phyloP scores from a whole-genome alignment of 345 rosid genomes.

The Luvunga scandens region DNA sequence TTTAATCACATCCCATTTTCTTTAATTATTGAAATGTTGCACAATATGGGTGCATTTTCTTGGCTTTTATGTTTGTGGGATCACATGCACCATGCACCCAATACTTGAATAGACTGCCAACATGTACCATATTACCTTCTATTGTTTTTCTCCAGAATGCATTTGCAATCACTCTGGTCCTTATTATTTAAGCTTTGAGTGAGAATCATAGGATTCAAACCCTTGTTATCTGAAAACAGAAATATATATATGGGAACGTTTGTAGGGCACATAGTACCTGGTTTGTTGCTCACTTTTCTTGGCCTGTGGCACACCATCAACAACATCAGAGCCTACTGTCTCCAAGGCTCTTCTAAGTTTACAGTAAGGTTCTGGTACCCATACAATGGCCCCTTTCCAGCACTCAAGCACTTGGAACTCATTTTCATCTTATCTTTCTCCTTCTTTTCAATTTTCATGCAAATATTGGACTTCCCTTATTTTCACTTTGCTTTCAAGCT shows the following conservation, averaged over 20 bases:
- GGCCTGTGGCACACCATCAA: conserved; percentile 83
- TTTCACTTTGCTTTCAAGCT: conserved; percentile 52
- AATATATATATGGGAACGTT: conserved; percentile 59
- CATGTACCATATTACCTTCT: conserved; percentile 8
- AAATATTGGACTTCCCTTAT: conserved; percentile 52
- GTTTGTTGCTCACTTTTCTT: conserved; percentile 60
- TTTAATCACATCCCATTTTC: neutral
- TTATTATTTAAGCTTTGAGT: conserved; percentile 26
- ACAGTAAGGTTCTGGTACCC: conserved; percentile 57
- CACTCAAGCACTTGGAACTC: conserved; percentile 58
- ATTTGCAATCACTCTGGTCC: conserved; percentile 4
- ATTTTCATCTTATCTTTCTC: conserved; percentile 56
- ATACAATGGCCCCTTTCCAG: conserved; percentile 30
- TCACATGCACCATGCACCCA: conserved; percentile 61
- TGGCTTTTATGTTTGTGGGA: conserved; percentile 41
- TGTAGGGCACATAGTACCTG: conserved; percentile 69
- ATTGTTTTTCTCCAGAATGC: neutral
- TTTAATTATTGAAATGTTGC: conserved; percentile 9
- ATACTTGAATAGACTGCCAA: conserved; percentile 18
- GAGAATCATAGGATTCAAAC: conserved; percentile 10
- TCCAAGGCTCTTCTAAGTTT: conserved; percentile 49
- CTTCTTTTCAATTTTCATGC: conserved; percentile 46
- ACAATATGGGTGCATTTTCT: conserved; percentile 13
- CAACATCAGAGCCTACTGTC: conserved; percentile 58
- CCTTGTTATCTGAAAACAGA: conserved; percentile 8